Conservation (phyloP, 805 yeast genomes). For the Kluyveromyces aestuarii region DNA sequence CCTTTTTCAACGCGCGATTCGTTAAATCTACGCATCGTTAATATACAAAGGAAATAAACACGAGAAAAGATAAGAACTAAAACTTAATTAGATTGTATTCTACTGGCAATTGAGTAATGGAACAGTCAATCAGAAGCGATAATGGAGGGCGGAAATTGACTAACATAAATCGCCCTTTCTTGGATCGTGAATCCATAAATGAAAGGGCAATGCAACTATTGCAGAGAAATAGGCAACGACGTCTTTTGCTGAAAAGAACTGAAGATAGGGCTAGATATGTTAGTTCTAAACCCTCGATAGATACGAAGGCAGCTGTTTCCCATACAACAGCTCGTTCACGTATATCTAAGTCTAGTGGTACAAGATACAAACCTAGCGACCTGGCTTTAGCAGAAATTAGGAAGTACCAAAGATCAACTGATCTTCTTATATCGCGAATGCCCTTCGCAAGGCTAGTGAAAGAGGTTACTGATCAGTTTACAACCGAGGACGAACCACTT, state of each 20-base stretch:
- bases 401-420: constrained; percentile 58
- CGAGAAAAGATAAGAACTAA: background rate
- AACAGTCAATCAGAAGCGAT: constrained; percentile 4
- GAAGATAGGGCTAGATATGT: constrained; percentile 7
- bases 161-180: constrained; percentile 10
- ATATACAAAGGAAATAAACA: background rate
- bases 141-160: constrained; percentile 13
- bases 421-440: constrained; percentile 54
- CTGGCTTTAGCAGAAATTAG: constrained; percentile 61
- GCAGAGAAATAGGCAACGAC: constrained; percentile 24
- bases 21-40: background rate
- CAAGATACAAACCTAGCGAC: constrained; percentile 54
- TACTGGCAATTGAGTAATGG: background rate
- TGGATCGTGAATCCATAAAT: constrained; percentile 20
- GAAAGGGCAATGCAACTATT: constrained; percentile 22
- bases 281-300: background rate
- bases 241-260: constrained; percentile 12
- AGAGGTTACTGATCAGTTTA: constrained; percentile 53
- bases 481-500: constrained; percentile 42
- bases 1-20: background rate
- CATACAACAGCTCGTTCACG: constrained; percentile 7
- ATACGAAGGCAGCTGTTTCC: background rate
- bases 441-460: constrained; percentile 73
- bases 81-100: background rate
- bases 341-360: constrained; percentile 31